Base-by-base conservation (phyloP, 352 stramenopile species). In the Phytophthora vignae region DNA sequence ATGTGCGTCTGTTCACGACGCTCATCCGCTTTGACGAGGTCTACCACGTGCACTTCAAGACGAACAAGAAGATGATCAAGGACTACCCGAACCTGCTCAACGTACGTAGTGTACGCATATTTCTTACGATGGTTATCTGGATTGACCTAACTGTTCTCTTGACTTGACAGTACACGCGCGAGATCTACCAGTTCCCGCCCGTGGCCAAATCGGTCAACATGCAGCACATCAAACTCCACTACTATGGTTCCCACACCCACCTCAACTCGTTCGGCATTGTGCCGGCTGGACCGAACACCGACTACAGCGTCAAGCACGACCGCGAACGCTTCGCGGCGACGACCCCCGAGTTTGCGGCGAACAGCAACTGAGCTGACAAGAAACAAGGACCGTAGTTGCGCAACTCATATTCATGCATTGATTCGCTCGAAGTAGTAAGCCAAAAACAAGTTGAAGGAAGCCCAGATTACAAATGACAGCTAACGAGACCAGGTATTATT, bases 181-280 rank as follows among this genome's bases (percentile, higher is more conserved):
- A 95, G 52, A 92, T 99, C 57, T 99, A 98, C 81, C 95, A 99
- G 77, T 94, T 97, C 65, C 84, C 87, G 38, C 90, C 82, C 10
- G 86, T 99, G 53, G 75, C 85, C 49, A 85, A 88, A 49, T 92
- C 92, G 21, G 85, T 98, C 42, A 91, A 98, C 76, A 98, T 99
- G 90, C 81, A 98, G 53, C 96, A 99, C 70, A 99, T 99, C 79
- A 98, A 98, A 83, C 78, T 90, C 22, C 96, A 99, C 82, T 99
- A 99, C 82, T 99, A 97, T 76, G 92, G 86, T 31, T 98, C 88
- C 19, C 96, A 99, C 81, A 94, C 92, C 44, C 82, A 93, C 55
- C 84, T 99, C 25, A 99, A 99, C 83, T 71, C 87, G 40, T 98
- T 92, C 56, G 94, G 91, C 46, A 98, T 99, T 73, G 83, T 99